These are phyloP conservation scores for Paramecium sonneborni DNA, from an alignment of 73 alveolate genomes.

Conservation along the genomic window DNA sequence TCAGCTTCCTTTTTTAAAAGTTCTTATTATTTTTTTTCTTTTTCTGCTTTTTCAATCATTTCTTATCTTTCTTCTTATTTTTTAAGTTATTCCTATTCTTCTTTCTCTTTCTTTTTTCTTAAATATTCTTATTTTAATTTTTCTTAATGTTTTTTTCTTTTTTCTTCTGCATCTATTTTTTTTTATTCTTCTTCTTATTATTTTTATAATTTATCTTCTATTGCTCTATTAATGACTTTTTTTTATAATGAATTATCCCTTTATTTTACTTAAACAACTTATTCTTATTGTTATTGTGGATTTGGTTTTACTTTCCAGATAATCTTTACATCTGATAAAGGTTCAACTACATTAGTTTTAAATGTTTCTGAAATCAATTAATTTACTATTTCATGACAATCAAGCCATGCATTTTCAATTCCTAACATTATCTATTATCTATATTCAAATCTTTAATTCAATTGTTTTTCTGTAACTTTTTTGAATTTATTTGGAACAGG, in stretches of 20 bases:
- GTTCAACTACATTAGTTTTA: conserved; percentile 23
- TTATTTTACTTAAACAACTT: neutral
- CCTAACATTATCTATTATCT: neutral
- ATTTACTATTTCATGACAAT: conserved; percentile 53
- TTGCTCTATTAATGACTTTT: conserved; percentile 12
- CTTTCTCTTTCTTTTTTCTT: conserved; percentile 50
- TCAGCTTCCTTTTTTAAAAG: conserved; percentile 44
- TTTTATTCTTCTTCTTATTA: conserved; percentile 45
- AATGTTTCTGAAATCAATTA: neutral
- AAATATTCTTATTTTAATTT: conserved; percentile 46
- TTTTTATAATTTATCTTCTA: conserved; percentile 22
- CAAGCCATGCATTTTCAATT: conserved; percentile 13
- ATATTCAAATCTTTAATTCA: neutral
- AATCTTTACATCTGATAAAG: conserved; percentile 10
- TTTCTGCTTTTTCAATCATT: conserved; percentile 29
- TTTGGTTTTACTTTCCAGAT: conserved; percentile 12
- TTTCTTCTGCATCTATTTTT: conserved; percentile 31
- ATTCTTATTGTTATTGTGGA: neutral
- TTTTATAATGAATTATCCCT: conserved; percentile 25
- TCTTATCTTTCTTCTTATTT: conserved; percentile 43
- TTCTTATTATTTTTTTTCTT: conserved; percentile 3
- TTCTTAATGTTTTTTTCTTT: conserved; percentile 36
- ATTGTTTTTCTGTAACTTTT: conserved; percentile 41
- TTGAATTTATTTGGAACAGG: conserved; percentile 34
- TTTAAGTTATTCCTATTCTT: conserved; percentile 27